Evolutionary conservation across 176 grass and related monocot genomes (phyloP).

Genomic region (Guadua angustifolia): DNA sequence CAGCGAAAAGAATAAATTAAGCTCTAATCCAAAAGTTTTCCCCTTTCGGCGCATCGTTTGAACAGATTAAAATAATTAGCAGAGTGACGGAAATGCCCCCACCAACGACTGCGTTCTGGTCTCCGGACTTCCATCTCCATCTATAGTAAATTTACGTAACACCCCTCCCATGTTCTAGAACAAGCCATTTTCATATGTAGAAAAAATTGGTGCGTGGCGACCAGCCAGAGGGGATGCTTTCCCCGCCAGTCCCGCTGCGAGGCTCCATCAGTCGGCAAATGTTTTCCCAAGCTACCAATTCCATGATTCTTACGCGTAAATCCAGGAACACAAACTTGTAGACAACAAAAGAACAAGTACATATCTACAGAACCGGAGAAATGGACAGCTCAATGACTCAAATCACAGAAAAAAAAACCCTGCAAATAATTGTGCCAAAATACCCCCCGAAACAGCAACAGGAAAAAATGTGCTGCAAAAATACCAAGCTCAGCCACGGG

Average conservation of each 20-base stretch:
- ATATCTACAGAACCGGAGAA: constrained; percentile 20
- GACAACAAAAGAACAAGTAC: constrained; percentile 50
- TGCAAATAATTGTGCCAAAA: constrained; percentile 37
- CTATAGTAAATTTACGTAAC: constrained; percentile 39
- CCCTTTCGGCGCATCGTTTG: constrained; percentile 29
- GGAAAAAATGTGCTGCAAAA: not conserved
- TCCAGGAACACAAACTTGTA: constrained; percentile 52
- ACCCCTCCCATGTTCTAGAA: constrained; percentile 50
- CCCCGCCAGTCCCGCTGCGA: constrained; percentile 52
- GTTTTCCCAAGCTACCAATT: constrained; percentile 31
- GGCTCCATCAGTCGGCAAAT: constrained; percentile 48
- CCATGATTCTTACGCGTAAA: constrained; percentile 36
- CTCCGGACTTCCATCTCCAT: constrained; percentile 30
- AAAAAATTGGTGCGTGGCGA: constrained; percentile 40
- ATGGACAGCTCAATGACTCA: constrained; percentile 42
- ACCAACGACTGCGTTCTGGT: constrained; percentile 48
- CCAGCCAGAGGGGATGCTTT: constrained; percentile 56
- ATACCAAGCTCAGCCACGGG: not conserved
- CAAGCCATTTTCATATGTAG: constrained; percentile 6
- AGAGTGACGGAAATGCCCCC: constrained; percentile 60
- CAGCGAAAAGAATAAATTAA: constrained; percentile 42
- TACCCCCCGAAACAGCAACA: not conserved
- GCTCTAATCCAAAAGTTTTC: constrained; percentile 21
- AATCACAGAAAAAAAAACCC: constrained; percentile 42
- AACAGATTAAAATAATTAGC: constrained; percentile 41